These are phyloP conservation scores for Tolypocladium inflatum DNA, from an alignment of 2,329 filamentous ascomycete genomes.

Conservation along the genomic window DNA sequence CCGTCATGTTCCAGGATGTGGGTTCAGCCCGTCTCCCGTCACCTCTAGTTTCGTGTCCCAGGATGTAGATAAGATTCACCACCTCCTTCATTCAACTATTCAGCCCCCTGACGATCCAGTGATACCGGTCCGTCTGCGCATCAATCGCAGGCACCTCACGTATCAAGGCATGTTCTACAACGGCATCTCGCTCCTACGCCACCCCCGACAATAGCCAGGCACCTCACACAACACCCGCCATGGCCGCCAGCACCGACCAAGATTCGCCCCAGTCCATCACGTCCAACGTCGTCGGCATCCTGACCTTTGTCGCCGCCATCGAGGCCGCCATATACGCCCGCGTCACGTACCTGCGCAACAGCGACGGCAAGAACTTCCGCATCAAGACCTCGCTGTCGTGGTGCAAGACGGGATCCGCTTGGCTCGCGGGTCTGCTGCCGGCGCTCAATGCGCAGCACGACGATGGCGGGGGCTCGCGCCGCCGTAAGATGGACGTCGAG, in stretches of 20 bases:
- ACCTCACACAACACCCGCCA: not conserved
- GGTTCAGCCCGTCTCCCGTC: not conserved
- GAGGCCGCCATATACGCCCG: constrained; percentile 32
- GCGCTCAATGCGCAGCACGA: constrained; percentile 17
- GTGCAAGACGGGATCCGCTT: constrained; percentile 39
- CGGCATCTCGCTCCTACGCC: not conserved
- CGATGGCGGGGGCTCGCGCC: constrained; percentile 10
- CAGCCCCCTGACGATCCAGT: not conserved
- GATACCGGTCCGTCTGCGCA: too few relatives aligned
- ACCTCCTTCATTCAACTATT: not conserved
- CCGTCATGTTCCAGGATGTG: not conserved
- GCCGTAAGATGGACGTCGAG: constrained; percentile 26
- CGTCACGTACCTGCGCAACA: constrained; percentile 34
- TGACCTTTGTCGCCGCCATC: constrained; percentile 38
- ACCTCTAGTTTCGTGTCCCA: not conserved
- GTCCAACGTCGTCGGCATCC: constrained; percentile 32
- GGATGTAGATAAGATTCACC: not conserved
- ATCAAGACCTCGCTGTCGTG: constrained; percentile 36
- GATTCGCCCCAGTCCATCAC: constrained; percentile 36
- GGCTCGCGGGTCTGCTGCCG: constrained; percentile 31
- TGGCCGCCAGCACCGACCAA: constrained; percentile 15
- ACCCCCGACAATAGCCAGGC: not conserved
- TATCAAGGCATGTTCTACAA: not conserved
- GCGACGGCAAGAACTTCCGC: constrained; percentile 35
- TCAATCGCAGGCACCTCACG: not conserved